These are phyloP conservation scores for Aspergillus sp. DNA, from an alignment of 2,329 filamentous ascomycete species.

Conservation along the genomic window DNA sequence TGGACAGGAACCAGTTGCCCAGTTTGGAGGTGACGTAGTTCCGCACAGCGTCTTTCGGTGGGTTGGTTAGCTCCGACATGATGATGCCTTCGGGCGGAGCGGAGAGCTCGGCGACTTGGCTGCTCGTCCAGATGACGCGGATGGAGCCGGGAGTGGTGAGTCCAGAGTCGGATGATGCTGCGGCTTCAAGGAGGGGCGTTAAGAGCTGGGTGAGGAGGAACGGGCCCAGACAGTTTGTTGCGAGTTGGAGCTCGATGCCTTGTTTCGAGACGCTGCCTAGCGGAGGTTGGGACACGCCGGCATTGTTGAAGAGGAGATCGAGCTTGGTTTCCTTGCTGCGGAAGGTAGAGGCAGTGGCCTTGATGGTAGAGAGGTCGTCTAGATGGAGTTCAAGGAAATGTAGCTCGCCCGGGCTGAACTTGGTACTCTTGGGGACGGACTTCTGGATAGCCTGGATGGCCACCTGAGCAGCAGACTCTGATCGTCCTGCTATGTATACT, in stretches of 20 bases:
- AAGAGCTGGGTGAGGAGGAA: conserved; percentile 46
- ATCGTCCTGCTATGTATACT: neutral
- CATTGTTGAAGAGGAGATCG: conserved; percentile 48
- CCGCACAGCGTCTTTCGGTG: conserved; percentile 6
- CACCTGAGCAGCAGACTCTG: neutral
- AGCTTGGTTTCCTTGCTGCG: conserved; percentile 37
- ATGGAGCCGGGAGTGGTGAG: conserved; percentile 24
- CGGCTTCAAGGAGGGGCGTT: conserved; percentile 38
- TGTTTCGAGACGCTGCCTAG: conserved; percentile 31
- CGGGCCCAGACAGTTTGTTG: conserved; percentile 45
- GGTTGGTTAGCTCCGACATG: conserved; percentile 9
- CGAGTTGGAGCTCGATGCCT: conserved; percentile 43
- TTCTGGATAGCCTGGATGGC: neutral
- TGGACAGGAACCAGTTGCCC: conserved; percentile 33
- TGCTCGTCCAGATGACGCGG: conserved; percentile 40
- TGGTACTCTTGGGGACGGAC: neutral
- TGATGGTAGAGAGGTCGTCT: conserved; percentile 22
- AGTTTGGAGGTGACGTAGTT: conserved; percentile 43
- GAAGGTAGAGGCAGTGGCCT: conserved; percentile 36
- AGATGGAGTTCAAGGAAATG: conserved; percentile 49
- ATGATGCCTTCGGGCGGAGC: conserved; percentile 14
- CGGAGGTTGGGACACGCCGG: conserved; percentile 40
- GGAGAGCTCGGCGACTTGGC: conserved; percentile 23
- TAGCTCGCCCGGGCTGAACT: neutral
- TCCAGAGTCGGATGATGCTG: conserved; percentile 13